Conservation (phyloP, 2,329 filamentous ascomycete species). For the Aspergillus hiratsukae region DNA sequence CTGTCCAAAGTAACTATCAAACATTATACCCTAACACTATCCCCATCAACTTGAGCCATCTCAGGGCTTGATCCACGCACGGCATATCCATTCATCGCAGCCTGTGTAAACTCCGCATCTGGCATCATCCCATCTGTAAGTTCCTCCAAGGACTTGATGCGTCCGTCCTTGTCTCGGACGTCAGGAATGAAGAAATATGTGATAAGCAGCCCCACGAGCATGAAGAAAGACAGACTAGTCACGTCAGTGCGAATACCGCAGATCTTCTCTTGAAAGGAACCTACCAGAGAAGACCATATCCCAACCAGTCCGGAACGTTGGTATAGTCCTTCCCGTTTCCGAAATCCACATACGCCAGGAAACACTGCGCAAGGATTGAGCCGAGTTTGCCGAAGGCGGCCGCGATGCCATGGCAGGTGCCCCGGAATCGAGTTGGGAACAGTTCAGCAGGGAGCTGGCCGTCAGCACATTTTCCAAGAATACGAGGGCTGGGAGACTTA, state of each 20-base stretch:
- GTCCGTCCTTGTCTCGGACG: conserved; percentile 16
- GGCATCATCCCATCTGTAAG: conserved; percentile 17
- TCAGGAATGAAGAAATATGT: conserved; percentile 26
- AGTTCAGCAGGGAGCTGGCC: conserved; percentile 41
- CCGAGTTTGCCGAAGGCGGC: conserved; percentile 47
- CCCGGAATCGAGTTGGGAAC: conserved; percentile 47
- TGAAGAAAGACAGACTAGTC: conserved; percentile 12
- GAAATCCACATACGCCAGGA: conserved; percentile 9
- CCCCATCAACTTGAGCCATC: background rate
- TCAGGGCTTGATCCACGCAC: background rate
- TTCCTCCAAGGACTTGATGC: conserved; percentile 22
- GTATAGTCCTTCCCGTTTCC: conserved; percentile 1
- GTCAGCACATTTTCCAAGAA: background rate
- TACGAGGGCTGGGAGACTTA: background rate
- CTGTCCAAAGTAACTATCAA: no score
- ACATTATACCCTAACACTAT: background rate
- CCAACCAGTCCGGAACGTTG: conserved; percentile 6
- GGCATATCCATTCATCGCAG: background rate
- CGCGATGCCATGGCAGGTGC: conserved; percentile 45
- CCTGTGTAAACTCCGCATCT: background rate
- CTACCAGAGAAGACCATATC: conserved; percentile 12
- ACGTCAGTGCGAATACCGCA: background rate
- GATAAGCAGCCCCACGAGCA: conserved; percentile 25
- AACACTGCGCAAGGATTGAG: conserved; percentile 24
- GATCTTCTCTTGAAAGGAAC: background rate